Base-by-base conservation (phyloP, 2,329 filamentous ascomycete species). In the Xylariaceae sp. region DNA sequence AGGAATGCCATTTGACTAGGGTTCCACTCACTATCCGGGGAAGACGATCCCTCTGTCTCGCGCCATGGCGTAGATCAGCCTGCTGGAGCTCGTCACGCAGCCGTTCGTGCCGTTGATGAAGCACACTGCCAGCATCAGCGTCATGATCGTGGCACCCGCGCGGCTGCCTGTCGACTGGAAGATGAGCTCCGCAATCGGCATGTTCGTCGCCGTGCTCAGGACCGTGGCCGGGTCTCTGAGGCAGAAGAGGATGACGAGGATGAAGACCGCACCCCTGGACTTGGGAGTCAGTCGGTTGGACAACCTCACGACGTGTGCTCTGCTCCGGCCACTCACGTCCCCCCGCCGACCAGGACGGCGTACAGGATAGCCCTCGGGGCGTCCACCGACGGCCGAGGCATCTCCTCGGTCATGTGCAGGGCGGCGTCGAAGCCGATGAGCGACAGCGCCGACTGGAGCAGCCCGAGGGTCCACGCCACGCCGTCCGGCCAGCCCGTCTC, bases 41-140 rank as follows among this genome's bases (percentile, higher is more conserved):
- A 53, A 59, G 2, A 57, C 44, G 5, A 59, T 52, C 6, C 59
- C 64, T 25, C 53, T 56, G 34, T 68, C 67, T 32, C 67, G 57
- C 5, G 67, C 67, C 55, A 71, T 68, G 5, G 64, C 51, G 39
- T 55, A 68, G 10, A 64, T 40, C 11, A 69, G 52, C 21, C 65
- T 51, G 22, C 57, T 65, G 1, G 57, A 61, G 33, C 56, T 63
- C 7, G 63, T 67, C 6, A 65, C 53, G 24, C 59, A 61, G 2
- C 61, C 63, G n/a, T 59, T 61, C 7, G 61, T 65, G 12, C 65
- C 65, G 18, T 66, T 64, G 26, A 68, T 52, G 29, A 68, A 67
- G 39, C 64, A 67, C 0, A 68, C 45, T 1, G 53, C 55, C 0
- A 68, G 42, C 45, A 63, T 58, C 15, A 67, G 45, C 13, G 57